A percentile compares a stretch with the other conserved stretches of the same genome.
These are phyloP conservation scores for Aspergillus conjunctus DNA, from an alignment of 495 filamentous ascomycete genomes.

Conservation along the genomic window DNA sequence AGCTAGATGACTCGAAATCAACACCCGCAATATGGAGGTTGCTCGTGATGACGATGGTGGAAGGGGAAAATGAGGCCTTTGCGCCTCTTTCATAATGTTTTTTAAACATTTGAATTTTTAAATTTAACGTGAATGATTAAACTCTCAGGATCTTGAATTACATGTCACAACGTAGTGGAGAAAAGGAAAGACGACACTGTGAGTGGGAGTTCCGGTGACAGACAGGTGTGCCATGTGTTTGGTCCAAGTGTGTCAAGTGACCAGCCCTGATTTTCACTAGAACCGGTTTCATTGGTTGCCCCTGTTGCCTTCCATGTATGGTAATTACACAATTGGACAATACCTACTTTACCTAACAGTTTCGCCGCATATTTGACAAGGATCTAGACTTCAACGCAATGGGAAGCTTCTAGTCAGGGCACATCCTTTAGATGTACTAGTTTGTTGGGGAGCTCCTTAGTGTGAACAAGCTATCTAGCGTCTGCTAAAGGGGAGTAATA, in stretches of 20 bases:
- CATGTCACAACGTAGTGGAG: constrained; percentile 8
- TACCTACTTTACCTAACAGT: constrained; percentile 10
- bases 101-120: no score
- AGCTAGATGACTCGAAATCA: neutral
- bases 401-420: constrained; percentile 12
- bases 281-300: constrained; percentile 25
- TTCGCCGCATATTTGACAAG: constrained; percentile 17
- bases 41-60: neutral
- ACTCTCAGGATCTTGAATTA: neutral
- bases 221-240: constrained; percentile 25
- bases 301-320: constrained; percentile 20
- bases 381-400: constrained; percentile 17
- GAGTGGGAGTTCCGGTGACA: constrained; percentile 21
- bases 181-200: constrained; percentile 5
- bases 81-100: neutral
- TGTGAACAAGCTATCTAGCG: constrained; percentile 15
- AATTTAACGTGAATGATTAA: neutral
- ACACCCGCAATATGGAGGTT: neutral
- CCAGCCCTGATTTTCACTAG: constrained; percentile 34
- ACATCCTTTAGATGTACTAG: neutral
- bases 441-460: constrained; percentile 5
- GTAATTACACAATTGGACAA: constrained; percentile 19
- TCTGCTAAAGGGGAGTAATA: no score
- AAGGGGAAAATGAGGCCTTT: neutral
- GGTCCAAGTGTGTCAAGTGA: constrained; percentile 33